Percentiles rank a stretch among this genome's conserved stretches.
Evolutionary conservation across 768 basidiomycete species (phyloP).

Genomic region (Mycena floridula): DNA sequence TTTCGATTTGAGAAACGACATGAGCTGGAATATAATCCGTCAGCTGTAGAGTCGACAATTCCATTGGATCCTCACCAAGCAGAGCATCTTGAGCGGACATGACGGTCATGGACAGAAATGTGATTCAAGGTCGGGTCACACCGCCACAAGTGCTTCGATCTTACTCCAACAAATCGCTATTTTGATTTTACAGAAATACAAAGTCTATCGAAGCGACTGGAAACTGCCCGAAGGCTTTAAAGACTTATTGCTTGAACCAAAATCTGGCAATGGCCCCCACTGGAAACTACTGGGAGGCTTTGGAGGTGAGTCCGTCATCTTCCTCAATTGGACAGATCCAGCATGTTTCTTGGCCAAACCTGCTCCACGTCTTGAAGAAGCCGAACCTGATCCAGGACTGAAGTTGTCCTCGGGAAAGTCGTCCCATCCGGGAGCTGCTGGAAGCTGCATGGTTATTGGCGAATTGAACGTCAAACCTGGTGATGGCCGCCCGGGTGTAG

Average conservation of each 20-base stretch:
- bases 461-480: conserved; percentile 6
- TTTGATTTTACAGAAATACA: no score
- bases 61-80: no score
- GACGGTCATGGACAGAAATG: background rate
- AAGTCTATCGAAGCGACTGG: no score
- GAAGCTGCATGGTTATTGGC: conserved; percentile 17
- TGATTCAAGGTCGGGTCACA: no score
- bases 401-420: conserved; percentile 36
- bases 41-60: no score
- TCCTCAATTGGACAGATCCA: conserved; percentile 19
- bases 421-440: conserved; percentile 14
- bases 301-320: background rate
- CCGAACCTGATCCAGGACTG: conserved; percentile 26
- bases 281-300: conserved; percentile 32
- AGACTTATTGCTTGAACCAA: conserved; percentile 24
- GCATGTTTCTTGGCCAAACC: conserved; percentile 29
- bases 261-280: conserved; percentile 58
- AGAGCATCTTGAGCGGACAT: background rate
- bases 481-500: conserved; percentile 23
- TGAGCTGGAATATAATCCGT: conserved; percentile 62
- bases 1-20: conserved; percentile 49
- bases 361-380: conserved; percentile 26
- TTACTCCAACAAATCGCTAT: no score
- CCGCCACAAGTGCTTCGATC: no score
- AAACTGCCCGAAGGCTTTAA: background rate